Evolutionary conservation across 768 basidiomycete species (phyloP), one percentile per base, ranked within the genome.

Genomic region (Boletus sensibilis): DNA sequence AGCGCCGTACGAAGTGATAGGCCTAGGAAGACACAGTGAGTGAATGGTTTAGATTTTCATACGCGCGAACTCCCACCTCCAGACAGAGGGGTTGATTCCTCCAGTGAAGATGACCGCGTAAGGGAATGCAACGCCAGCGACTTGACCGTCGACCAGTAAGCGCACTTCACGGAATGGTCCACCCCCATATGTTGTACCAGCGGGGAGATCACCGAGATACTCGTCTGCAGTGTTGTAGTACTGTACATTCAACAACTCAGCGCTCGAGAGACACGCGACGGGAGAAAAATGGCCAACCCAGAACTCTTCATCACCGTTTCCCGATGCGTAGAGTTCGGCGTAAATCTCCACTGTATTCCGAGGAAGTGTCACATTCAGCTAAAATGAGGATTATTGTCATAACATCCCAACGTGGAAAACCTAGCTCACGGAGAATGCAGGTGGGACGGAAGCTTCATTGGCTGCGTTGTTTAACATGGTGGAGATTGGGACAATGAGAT

Each of bases 391-490:
- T 59, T 38, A 23, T 34, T 33, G 35, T 40, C 31, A 52, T 34
- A 34, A 37, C 7, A 21, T 13, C 16, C 16, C 14, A 39, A 41
- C 18, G 13, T 27, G 23, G 40, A 43, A 14, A 34, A 37, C 27
- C 34, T 40, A 10, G 53, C 75, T 45, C 64, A 90, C 88, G 12
- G 87, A 87, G 62, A 90, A 88, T 4, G 75, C 77, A 5, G 89
- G 88, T 27, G 90, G 90, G 3, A 91, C 86, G 35, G 86, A 86
- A 6, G 85, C 86, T n/a, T 85, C 81, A 56, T 85, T 81, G n/a
- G 84, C 86, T 11, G 84, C 84, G 52, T 79, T 74, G 54, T 86
- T 84, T 10, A 76, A 74, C 55, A 86, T 68, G 5, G 86, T 88
- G 1, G 86, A 85, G 13, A 92, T 76, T 0, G 90, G 87, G 31